Conservation (phyloP, 768 basidiomycete species). For the Royoungia palumana region DNA sequence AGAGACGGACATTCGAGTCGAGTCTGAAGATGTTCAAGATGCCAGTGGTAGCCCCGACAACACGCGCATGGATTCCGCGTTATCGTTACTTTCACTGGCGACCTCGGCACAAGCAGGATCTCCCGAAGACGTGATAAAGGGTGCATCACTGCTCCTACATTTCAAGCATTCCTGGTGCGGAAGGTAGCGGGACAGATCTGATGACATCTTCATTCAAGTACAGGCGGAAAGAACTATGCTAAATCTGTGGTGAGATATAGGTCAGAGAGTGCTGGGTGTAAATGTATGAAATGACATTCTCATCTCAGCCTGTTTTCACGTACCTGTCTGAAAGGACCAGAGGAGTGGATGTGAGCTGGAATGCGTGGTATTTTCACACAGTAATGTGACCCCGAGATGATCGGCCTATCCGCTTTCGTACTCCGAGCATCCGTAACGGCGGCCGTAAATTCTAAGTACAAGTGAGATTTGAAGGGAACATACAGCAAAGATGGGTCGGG, state of each 20-base stretch:
- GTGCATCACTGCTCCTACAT: conserved; percentile 28
- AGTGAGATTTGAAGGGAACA: too few species aligned
- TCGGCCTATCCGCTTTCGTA: too few species aligned
- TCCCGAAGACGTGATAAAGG: conserved; percentile 24
- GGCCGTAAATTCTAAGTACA: too few species aligned
- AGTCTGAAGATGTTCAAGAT: conserved; percentile 18
- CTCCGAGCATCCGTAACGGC: too few species aligned
- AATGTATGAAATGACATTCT: too few species aligned
- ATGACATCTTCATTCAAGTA: conserved; percentile 22
- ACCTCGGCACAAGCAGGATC: conserved; percentile 5
- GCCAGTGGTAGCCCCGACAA: conserved; percentile 6
- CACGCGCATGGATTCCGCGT: conserved; percentile 22
- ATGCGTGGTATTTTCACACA: too few species aligned
- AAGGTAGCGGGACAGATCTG: conserved; percentile 19
- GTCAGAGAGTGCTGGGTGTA: conserved; percentile 4
- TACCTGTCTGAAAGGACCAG: too few species aligned
- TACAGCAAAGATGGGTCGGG: too few species aligned
- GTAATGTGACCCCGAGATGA: too few species aligned
- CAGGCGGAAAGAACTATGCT: conserved; percentile 23
- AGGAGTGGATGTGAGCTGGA: too few species aligned
- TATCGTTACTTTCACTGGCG: conserved; percentile 31
- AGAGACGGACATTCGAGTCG: conserved; percentile 13
- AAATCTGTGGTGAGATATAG: conserved; percentile 24
- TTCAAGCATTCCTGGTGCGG: conserved; percentile 29
- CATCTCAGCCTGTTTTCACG: too few species aligned